Evolutionary conservation across 2,329 filamentous ascomycete genomes (phyloP).

Genomic region (Aotearoamyces nothofagi): DNA sequence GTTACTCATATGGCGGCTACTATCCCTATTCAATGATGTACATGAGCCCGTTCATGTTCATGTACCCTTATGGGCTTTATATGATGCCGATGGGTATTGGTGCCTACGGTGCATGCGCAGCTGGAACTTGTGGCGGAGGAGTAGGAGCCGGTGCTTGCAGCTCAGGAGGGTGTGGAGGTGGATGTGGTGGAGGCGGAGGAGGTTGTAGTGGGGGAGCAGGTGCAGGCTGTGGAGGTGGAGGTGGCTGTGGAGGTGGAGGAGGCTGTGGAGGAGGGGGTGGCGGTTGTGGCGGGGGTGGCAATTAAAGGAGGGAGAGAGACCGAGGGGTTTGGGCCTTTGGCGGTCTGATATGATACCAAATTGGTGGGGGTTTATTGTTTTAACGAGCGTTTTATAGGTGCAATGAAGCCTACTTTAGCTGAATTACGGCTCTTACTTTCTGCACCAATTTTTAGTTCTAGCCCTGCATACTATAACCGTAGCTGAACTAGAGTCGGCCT

Average conservation of each 20-base stretch:
- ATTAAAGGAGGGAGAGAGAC: not conserved
- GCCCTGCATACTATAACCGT: no score
- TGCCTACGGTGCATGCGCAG: slow-evolving; percentile 10
- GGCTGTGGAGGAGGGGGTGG: slow-evolving; percentile 10
- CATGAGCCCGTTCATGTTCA: slow-evolving; percentile 1
- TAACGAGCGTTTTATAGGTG: no score
- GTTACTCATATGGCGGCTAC: slow-evolving; percentile 22
- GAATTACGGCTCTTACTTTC: no score
- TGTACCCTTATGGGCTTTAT: slow-evolving; percentile 16
- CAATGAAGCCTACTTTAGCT: no score
- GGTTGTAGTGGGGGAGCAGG: slow-evolving; percentile 23
- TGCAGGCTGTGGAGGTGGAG: slow-evolving; percentile 16
- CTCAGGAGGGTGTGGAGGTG: slow-evolving; percentile 24
- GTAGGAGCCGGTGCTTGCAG: slow-evolving; percentile 25
- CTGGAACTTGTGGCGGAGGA: slow-evolving; percentile 31
- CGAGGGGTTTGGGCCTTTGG: not conserved
- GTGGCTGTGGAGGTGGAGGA: slow-evolving; percentile 14
- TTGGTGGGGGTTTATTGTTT: no score
- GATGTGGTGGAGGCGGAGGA: slow-evolving; percentile 27
- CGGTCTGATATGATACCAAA: no score
- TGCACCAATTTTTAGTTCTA: no score
- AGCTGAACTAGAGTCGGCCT: no score
- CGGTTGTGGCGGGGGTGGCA: slow-evolving; percentile 8
- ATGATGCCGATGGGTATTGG: slow-evolving; percentile 11
- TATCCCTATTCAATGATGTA: slow-evolving; percentile 3